Evolutionary conservation across 1,139 yeast species (phyloP).

Genomic region (Blastobotrys indianensis): DNA sequence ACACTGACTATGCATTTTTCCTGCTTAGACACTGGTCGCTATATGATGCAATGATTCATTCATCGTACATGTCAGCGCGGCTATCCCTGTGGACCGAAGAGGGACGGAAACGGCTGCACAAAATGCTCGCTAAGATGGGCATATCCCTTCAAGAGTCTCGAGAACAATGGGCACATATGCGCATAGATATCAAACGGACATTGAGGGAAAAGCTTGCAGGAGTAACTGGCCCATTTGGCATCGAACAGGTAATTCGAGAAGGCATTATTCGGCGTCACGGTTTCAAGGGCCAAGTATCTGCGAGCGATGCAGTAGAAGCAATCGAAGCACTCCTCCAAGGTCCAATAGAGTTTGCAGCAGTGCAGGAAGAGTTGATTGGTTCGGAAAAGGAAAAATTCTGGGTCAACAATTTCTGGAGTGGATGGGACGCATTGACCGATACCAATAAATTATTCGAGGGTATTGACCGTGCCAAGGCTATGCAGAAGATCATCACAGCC

Average conservation of each 20-base stretch:
- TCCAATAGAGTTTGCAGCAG: conserved; percentile 5
- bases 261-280: conserved; percentile 88
- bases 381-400: conserved; percentile 52
- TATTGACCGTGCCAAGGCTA: conserved; percentile 66
- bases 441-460: conserved; percentile 64
- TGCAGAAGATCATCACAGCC: conserved; percentile 79
- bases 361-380: conserved; percentile 7
- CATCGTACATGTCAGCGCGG: conserved; percentile 84
- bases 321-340: conserved; percentile 74
- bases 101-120: conserved; percentile 80
- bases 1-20: conserved; percentile 80
- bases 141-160: conserved; percentile 81
- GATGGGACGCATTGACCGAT: conserved; percentile 84
- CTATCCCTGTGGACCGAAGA: conserved; percentile 86
- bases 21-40: conserved; percentile 88
- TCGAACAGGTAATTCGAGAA: conserved; percentile 76
- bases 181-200: conserved; percentile 67
- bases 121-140: conserved; percentile 95
- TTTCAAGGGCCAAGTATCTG: conserved; percentile 78
- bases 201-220: conserved; percentile 63
- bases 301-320: conserved; percentile 90
- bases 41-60: conserved; percentile 84
- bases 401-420: conserved; percentile 88
- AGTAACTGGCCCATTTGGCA: conserved; percentile 68
- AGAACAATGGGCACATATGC: conserved; percentile 92